Base-by-base conservation (phyloP, 2,329 filamentous ascomycete species). In the Penicillium sp. region DNA sequence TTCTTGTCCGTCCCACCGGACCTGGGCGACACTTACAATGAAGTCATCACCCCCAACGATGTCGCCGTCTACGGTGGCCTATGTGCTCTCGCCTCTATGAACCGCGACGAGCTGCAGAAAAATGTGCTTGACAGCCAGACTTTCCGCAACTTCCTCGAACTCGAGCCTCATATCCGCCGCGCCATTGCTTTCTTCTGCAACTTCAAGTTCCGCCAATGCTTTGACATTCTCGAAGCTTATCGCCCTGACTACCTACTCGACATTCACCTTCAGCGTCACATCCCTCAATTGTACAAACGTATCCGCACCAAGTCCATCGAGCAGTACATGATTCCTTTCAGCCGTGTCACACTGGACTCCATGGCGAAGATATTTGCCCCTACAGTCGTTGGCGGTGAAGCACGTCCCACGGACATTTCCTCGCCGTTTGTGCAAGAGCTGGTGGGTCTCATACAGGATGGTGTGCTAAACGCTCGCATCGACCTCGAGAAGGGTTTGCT, bases 221-320 rank as follows among this genome's bases (percentile, higher is more conserved):
- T 99, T 43, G 82, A 86, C 45, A 90, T 93, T 35, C 82, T 99
- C 0, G 89, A 94, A 67, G 83, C 85, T 5, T 93, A 94, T 73
- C 86, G 86, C 48, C 78, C 85, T 35, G 94, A 99, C 73, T 97
- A 94, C 71, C 81, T 92, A n/a, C 84, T 97, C 5, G 94, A 99
- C 69, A 79, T 96, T 20, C 88, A 96, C 72, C 82, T 99, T 7
- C 87, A 89, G 57, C 84, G 81, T 59, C 89, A 96, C 62, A 79
- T 97, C 18, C 69, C 81, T 37, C 76, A 78, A 1, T 79, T 99
- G 20, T 94, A 92, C 76, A 79, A 82, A 11, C 78, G 80, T 46
- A 92, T 99, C 64, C 86, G 94, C 56, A 89, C 83, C 67, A 97
- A 97, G 78, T 93, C 92, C 67, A 97, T 99, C 57, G 85, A 92